Percentiles rank a stretch among this genome's conserved stretches.
phyloP scores from a whole-genome alignment of 2,329 filamentous ascomycete genomes.

The Ophiocordyceps camponoti-leonardi region DNA sequence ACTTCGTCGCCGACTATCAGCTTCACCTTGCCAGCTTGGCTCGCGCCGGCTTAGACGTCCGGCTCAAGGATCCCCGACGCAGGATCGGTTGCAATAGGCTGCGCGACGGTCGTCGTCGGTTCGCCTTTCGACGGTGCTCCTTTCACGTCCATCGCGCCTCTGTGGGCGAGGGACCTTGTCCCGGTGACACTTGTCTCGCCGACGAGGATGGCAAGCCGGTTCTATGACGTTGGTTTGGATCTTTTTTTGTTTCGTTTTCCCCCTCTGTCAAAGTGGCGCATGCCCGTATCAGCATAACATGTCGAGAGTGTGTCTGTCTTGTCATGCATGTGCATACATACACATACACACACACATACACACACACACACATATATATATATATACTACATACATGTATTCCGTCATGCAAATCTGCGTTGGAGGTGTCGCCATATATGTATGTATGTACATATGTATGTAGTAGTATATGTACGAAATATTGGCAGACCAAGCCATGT shows the following conservation, averaged over 20 bases:
- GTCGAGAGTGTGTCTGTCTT: background rate
- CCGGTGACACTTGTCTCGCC: slow-evolving; percentile 8
- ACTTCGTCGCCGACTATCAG: slow-evolving; percentile 31
- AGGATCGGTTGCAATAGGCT: slow-evolving; percentile 38
- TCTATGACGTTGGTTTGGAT: background rate
- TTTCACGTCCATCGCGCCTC: slow-evolving; percentile 40
- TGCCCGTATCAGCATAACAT: too few species aligned
- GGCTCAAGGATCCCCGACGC: slow-evolving; percentile 43
- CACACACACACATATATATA: too few species aligned
- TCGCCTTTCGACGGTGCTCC: slow-evolving; percentile 43
- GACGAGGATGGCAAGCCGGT: too few species aligned
- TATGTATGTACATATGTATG: background rate
- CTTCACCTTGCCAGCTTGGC: slow-evolving; percentile 35
- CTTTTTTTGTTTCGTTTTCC: background rate
- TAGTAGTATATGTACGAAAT: background rate
- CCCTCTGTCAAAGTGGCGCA: too few species aligned
- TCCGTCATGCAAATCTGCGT: background rate
- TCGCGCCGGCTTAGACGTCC: slow-evolving; percentile 29
- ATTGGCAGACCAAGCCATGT: background rate
- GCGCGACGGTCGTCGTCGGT: slow-evolving; percentile 36
- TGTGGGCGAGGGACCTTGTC: slow-evolving; percentile 36
- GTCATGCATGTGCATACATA: background rate
- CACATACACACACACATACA: background rate
- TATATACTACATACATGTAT: background rate
- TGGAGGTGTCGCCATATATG: too few species aligned